Conservation (phyloP, 2,329 filamentous ascomycete species). For the Massarina eburnea region DNA sequence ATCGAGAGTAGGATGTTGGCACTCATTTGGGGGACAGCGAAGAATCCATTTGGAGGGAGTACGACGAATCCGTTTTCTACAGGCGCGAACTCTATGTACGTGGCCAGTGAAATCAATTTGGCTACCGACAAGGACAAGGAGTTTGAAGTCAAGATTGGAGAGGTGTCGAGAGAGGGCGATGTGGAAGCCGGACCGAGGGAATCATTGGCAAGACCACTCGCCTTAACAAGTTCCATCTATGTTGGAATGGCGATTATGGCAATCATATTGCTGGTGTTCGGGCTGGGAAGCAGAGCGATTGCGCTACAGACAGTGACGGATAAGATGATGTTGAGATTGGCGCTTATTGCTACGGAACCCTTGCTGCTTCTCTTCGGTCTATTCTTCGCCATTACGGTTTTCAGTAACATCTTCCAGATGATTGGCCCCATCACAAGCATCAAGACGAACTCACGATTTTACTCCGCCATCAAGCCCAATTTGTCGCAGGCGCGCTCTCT, state of each 20-base stretch:
- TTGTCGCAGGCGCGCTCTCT: slow-evolving; percentile 54
- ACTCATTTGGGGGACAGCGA: slow-evolving; percentile 59
- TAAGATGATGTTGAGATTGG: slow-evolving; percentile 54
- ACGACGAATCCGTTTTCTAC: slow-evolving; percentile 38
- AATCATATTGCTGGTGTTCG: slow-evolving; percentile 56
- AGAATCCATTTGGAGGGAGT: slow-evolving; percentile 48
- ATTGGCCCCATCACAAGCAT: slow-evolving; percentile 75
- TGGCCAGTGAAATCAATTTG: slow-evolving; percentile 20
- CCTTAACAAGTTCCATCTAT: slow-evolving; percentile 58
- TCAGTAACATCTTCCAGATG: slow-evolving; percentile 52
- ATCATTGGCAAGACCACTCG: slow-evolving; percentile 48
- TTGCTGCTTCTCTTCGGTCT: slow-evolving; percentile 58
- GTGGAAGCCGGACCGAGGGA: slow-evolving; percentile 30
- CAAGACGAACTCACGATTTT: slow-evolving; percentile 75
- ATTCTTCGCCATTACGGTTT: slow-evolving; percentile 18
- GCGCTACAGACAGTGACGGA: slow-evolving; percentile 58
- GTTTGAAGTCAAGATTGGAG: slow-evolving; percentile 28
- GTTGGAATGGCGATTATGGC: slow-evolving; percentile 55
- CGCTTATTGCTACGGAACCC: slow-evolving; percentile 50
- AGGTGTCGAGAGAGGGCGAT: slow-evolving; percentile 40
- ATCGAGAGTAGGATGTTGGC: slow-evolving; percentile 78
- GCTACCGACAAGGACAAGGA: slow-evolving; percentile 15
- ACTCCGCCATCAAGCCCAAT: slow-evolving; percentile 60
- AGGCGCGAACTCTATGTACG: slow-evolving; percentile 28
- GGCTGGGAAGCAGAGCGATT: slow-evolving; percentile 57